Conservation (phyloP, 2,329 filamentous ascomycete genomes). For the Microdochium paspali region DNA sequence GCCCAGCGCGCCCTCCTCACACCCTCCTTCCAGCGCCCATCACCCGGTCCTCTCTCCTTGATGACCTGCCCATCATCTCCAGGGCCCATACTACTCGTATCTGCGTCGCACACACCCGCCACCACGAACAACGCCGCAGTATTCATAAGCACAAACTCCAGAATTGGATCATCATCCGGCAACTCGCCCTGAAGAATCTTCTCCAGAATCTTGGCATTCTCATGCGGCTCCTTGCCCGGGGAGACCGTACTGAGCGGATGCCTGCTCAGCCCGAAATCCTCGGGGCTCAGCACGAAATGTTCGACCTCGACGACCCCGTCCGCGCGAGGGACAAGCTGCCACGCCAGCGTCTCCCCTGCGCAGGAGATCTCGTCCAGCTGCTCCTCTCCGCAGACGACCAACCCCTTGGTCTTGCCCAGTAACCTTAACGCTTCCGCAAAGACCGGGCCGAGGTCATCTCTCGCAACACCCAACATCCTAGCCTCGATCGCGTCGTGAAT, state of each 20-base stretch:
- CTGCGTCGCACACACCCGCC: constrained; percentile 77
- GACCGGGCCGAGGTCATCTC: constrained; percentile 75
- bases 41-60: constrained; percentile 73
- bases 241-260: constrained; percentile 73
- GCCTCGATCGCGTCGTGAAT: constrained; percentile 79
- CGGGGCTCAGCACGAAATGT: constrained; percentile 67
- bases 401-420: constrained; percentile 68
- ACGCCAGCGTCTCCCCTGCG: constrained; percentile 81
- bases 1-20: constrained; percentile 81
- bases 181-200: constrained; percentile 67
- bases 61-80: constrained; percentile 77
- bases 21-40: constrained; percentile 90
- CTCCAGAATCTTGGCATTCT: constrained; percentile 80
- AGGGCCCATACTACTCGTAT: constrained; percentile 68
- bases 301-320: constrained; percentile 48
- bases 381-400: constrained; percentile 89
- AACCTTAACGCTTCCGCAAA: constrained; percentile 79
- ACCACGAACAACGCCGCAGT: constrained; percentile 80
- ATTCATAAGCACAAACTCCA: constrained; percentile 93
- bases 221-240: constrained; percentile 72
- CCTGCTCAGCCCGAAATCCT: constrained; percentile 74
- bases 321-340: constrained; percentile 54
- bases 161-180: constrained; percentile 67
- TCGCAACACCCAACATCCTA: constrained; percentile 84
- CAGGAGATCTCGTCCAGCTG: constrained; percentile 94